These are phyloP conservation scores for Cydonia oblonga DNA, from an alignment of 331 rosid genomes.

Conservation along the genomic window DNA sequence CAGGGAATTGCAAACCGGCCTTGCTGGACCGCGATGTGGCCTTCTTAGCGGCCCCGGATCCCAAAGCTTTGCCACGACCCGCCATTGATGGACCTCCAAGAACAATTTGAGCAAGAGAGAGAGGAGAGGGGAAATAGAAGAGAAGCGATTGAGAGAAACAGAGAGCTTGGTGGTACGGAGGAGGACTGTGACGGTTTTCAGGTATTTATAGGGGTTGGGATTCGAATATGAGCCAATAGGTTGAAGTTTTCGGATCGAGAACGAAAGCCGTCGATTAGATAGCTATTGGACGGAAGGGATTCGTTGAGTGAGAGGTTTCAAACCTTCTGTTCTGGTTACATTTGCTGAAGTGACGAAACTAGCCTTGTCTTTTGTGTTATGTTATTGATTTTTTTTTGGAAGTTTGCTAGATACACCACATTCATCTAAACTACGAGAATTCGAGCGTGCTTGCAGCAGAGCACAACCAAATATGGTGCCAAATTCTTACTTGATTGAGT, in stretches of 20 bases:
- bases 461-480: too few relatives aligned
- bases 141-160: neutral
- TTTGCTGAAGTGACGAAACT: neutral
- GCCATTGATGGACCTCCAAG: conserved; percentile 37
- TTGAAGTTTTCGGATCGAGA: conserved; percentile 31
- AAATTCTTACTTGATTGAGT: too few relatives aligned
- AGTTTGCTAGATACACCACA: too few relatives aligned
- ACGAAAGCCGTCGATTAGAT: conserved; percentile 16
- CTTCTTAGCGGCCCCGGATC: conserved; percentile 69
- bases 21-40: conserved; percentile 85
- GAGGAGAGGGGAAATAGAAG: too few relatives aligned
- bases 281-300: conserved; percentile 20
- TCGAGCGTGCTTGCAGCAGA: too few relatives aligned
- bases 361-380: too few relatives aligned
- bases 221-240: conserved; percentile 23
- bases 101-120: neutral
- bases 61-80: conserved; percentile 78
- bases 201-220: conserved; percentile 27
- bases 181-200: neutral
- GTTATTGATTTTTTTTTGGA: too few relatives aligned
- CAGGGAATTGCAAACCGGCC: conserved; percentile 83
- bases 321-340: neutral
- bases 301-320: neutral
- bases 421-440: too few relatives aligned
- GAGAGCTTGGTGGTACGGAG: neutral